phyloP scores from a whole-genome alignment of 2,329 filamentous ascomycete genomes.

The Monilinia fructigena region DNA sequence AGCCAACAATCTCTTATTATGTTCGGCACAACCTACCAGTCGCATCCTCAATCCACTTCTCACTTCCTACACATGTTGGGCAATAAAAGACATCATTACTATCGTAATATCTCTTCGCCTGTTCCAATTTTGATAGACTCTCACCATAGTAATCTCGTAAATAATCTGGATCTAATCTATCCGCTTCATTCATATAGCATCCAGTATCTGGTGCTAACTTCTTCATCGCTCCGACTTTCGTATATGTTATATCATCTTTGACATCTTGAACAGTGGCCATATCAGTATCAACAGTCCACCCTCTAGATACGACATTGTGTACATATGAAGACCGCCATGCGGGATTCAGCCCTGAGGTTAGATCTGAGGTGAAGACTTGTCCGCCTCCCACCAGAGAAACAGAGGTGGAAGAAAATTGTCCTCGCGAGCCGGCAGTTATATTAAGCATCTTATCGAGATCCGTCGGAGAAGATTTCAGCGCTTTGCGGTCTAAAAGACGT shows the following conservation, averaged over 20 bases:
- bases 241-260: conserved; percentile 24
- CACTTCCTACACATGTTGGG: conserved; percentile 44
- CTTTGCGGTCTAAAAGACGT: conserved; percentile 35
- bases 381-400: conserved; percentile 39
- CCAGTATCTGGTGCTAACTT: conserved; percentile 44
- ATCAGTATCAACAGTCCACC: conserved; percentile 14
- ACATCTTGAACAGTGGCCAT: conserved; percentile 2
- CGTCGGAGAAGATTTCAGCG: conserved; percentile 28
- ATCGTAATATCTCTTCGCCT: conserved; percentile 42
- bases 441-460: conserved; percentile 35
- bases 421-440: conserved; percentile 34
- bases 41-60: conserved; percentile 33
- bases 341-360: conserved; percentile 37
- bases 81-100: conserved; percentile 42
- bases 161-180: conserved; percentile 41
- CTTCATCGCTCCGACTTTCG: conserved; percentile 36
- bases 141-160: conserved; percentile 42
- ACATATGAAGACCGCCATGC: conserved; percentile 37
- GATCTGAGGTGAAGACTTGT: conserved; percentile 36
- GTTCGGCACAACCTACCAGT: conserved; percentile 21
- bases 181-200: conserved; percentile 47
- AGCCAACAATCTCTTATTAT: neutral
- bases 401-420: conserved; percentile 33
- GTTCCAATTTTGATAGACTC: conserved; percentile 39
- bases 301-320: conserved; percentile 28